Percentiles rank a stretch among this genome's conserved stretches.
phyloP scores from a whole-genome alignment of 306 rosid genomes.

The Quercus gilva region DNA sequence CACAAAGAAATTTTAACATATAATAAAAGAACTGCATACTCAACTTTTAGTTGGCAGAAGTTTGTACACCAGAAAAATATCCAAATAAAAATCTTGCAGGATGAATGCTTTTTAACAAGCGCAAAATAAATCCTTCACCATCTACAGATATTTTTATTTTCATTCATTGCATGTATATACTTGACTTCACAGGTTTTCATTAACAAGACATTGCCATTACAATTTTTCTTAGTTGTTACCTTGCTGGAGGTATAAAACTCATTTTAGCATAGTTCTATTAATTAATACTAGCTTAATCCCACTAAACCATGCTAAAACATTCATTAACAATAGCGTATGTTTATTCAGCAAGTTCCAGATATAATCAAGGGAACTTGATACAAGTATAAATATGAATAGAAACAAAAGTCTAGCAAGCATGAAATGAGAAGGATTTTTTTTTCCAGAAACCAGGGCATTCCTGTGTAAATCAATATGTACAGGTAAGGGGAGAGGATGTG shows the following conservation, averaged over 20 bases:
- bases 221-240: background rate
- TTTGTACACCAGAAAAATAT: background rate
- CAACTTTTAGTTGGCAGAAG: background rate
- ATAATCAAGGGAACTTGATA: background rate
- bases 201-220: background rate
- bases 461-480: background rate
- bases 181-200: background rate
- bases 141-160: background rate
- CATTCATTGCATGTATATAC: background rate
- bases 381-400: background rate
- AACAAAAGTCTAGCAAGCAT: background rate
- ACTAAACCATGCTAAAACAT: background rate
- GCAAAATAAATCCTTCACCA: background rate
- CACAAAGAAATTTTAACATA: background rate
- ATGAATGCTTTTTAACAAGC: background rate
- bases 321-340: background rate
- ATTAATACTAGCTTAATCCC: background rate
- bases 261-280: background rate
- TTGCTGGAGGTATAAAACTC: background rate
- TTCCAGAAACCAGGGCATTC: background rate
- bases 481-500: background rate
- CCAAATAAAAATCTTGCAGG: background rate
- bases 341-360: background rate
- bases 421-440: background rate
- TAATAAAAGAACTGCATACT: background rate